Percentiles rank a stretch among this genome's conserved stretches.
phyloP scores from a whole-genome alignment of 495 filamentous ascomycete species.

The Talaromyces proteolyticus region DNA sequence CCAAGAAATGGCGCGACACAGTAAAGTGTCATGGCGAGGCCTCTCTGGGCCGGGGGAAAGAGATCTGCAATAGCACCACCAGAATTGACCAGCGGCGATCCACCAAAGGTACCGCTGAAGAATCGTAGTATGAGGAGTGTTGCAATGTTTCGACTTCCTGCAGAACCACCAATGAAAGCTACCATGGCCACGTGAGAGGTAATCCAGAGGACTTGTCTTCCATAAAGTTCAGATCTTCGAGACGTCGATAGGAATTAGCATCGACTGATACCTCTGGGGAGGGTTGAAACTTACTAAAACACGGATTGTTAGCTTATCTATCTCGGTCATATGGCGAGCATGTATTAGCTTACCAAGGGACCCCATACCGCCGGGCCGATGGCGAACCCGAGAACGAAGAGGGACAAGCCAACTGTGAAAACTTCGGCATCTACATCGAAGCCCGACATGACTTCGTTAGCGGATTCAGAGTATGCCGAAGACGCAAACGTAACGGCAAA shows the following conservation, averaged over 20 bases:
- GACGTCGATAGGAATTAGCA: background rate
- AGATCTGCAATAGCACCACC: constrained; percentile 56
- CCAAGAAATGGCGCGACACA: constrained; percentile 49
- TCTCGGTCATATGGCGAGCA: no score
- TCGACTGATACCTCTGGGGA: background rate
- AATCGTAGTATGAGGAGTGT: constrained; percentile 59
- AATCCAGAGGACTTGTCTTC: constrained; percentile 23
- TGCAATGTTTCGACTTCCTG: constrained; percentile 48
- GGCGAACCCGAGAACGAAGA: constrained; percentile 46
- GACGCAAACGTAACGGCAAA: constrained; percentile 24
- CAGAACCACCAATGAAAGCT: constrained; percentile 54
- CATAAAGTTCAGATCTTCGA: constrained; percentile 49
- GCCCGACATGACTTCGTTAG: constrained; percentile 24
- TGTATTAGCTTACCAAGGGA: constrained; percentile 52
- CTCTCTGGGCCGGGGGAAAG: constrained; percentile 44
- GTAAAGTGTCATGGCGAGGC: constrained; percentile 44
- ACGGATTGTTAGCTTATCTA: background rate
- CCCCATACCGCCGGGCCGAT: constrained; percentile 36
- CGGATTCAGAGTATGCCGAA: constrained; percentile 37
- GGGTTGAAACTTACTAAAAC: background rate
- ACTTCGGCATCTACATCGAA: constrained; percentile 36
- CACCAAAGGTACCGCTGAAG: constrained; percentile 58
- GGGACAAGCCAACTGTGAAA: constrained; percentile 39
- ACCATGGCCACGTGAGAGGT: constrained; percentile 25
- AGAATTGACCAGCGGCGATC: constrained; percentile 49